A percentile compares a stretch with the other conserved stretches of the same genome.
These are phyloP conservation scores for Asterophora lycoperdoides DNA, from an alignment of 768 basidiomycete species.

Conservation along the genomic window DNA sequence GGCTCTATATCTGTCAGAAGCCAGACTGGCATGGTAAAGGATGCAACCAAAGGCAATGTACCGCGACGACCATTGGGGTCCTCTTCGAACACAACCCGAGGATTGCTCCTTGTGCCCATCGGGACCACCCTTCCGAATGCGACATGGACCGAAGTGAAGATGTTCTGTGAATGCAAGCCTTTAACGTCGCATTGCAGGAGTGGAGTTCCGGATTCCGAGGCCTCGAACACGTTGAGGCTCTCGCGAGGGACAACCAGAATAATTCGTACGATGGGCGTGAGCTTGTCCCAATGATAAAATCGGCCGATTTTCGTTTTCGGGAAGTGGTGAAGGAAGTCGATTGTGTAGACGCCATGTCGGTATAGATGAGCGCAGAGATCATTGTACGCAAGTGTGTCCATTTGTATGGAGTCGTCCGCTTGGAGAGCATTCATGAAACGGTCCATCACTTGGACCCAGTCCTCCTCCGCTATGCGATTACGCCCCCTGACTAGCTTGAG, in stretches of 20 bases:
- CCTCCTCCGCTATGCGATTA: slow-evolving; percentile 15
- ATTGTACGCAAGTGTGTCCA: slow-evolving; percentile 33
- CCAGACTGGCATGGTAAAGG: slow-evolving; percentile 31
- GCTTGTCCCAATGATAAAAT: slow-evolving; percentile 25
- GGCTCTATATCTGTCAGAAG: slow-evolving; percentile 21
- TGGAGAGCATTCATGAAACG: slow-evolving; percentile 25
- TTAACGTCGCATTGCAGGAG: slow-evolving; percentile 32
- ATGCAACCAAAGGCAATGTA: slow-evolving; percentile 30
- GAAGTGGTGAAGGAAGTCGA: slow-evolving; percentile 13
- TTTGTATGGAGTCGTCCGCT: slow-evolving; percentile 20
- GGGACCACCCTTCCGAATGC: slow-evolving; percentile 27
- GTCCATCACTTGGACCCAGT: slow-evolving; percentile 43
- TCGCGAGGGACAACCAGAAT: slow-evolving; percentile 32
- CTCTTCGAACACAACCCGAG: slow-evolving; percentile 16
- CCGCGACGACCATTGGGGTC: slow-evolving; percentile 31
- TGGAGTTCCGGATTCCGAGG: slow-evolving; percentile 23
- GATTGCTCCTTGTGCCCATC: slow-evolving; percentile 11
- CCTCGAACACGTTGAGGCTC: slow-evolving; percentile 24
- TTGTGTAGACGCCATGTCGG: slow-evolving; percentile 34
- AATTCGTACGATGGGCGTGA: slow-evolving; percentile 32
- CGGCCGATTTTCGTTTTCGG: slow-evolving; percentile 9
- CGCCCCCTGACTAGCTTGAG: slow-evolving; percentile 36
- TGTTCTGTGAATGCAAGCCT: slow-evolving; percentile 22
- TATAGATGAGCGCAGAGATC: slow-evolving; percentile 45
- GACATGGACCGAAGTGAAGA: slow-evolving; percentile 30